Evolutionary conservation across 2,329 filamentous ascomycete genomes (phyloP).

Genomic region (Hypoxylon sp.): DNA sequence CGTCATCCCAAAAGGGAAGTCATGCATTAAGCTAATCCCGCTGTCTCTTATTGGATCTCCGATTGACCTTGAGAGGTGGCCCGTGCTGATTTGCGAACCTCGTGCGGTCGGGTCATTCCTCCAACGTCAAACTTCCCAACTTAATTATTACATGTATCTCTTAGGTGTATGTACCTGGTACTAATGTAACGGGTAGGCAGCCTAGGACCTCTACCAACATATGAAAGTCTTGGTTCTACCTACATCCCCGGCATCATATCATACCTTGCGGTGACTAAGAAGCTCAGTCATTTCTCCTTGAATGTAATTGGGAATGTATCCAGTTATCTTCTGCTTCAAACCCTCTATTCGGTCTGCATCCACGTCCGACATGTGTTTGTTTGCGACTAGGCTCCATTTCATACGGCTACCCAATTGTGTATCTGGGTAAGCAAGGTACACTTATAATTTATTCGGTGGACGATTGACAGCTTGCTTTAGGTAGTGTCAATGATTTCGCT

Average conservation of each 20-base stretch:
- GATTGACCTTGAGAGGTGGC: slow-evolving; percentile 36
- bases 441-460: slow-evolving; percentile 21
- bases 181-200: slow-evolving; percentile 21
- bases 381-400: slow-evolving; percentile 16
- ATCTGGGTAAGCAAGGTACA: background rate
- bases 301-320: slow-evolving; percentile 2
- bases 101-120: slow-evolving; percentile 39
- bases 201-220: slow-evolving; percentile 27
- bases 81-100: slow-evolving; percentile 42
- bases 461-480: slow-evolving; percentile 13
- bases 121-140: slow-evolving; percentile 41
- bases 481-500: slow-evolving; percentile 33
- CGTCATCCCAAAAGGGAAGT: slow-evolving; percentile 35
- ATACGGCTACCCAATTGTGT: background rate
- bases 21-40: slow-evolving; percentile 37
- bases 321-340: slow-evolving; percentile 10
- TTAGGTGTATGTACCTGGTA: slow-evolving; percentile 17
- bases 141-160: slow-evolving; percentile 33
- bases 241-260: slow-evolving; percentile 19
- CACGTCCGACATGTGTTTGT: slow-evolving; percentile 6
- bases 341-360: slow-evolving; percentile 12
- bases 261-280: slow-evolving; percentile 1
- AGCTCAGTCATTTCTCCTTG: slow-evolving; percentile 7
- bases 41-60: slow-evolving; percentile 42
- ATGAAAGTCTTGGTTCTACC: slow-evolving; percentile 18